Evolutionary conservation across 2,329 filamentous ascomycete genomes (phyloP), one percentile per base, ranked within the genome.

Genomic region (Curvularia sp.): DNA sequence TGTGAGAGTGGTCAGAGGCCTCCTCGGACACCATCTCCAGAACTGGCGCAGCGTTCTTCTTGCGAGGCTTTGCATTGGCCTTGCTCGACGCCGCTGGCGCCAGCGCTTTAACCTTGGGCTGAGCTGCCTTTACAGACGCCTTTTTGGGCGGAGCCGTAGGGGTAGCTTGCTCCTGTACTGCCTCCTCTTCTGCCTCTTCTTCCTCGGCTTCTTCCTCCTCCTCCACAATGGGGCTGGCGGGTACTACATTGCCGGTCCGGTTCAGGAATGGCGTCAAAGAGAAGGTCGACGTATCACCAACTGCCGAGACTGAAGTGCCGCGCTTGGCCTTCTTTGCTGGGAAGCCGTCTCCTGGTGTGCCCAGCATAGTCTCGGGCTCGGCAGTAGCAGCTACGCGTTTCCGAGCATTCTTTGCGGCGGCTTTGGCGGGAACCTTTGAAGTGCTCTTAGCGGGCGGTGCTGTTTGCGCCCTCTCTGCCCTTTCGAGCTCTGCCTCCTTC

Each of bases 221-320:
- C 39, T 74, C 74, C n/a, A 73, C 67, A 28, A 77, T 80, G 28
- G 77, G 75, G 57, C 68, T 76, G 25, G 80, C 80, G 6, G 80
- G 78, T n/a, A 79, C 77, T 13, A 89, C 79, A 63, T 82, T 88
- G 60, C 83, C 87, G 25, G 86, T 89, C 49, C 89, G 87, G 76
- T 93, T 96, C 60, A 98, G 82, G 80, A 96, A 97, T 0, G 94
- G 94, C 0, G 94, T 98, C 63, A 97, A 92, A 3, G 93, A 97
- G 77, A 98, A 97, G 2, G 85, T 88, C 0, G 93, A 97, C 77
- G 97, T 97, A 72, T 96, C 92, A 28, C 91, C 92, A 5, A 90
- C 81, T 54, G 87, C 79, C 1, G 85, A 83, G 3, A 70, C 70
- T 36, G 86, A 84, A 19, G 87, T 84, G 12, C 73, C 74, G 59